phyloP scores from a whole-genome alignment of 2,329 filamentous ascomycete species.

The Venturia carpophila region DNA sequence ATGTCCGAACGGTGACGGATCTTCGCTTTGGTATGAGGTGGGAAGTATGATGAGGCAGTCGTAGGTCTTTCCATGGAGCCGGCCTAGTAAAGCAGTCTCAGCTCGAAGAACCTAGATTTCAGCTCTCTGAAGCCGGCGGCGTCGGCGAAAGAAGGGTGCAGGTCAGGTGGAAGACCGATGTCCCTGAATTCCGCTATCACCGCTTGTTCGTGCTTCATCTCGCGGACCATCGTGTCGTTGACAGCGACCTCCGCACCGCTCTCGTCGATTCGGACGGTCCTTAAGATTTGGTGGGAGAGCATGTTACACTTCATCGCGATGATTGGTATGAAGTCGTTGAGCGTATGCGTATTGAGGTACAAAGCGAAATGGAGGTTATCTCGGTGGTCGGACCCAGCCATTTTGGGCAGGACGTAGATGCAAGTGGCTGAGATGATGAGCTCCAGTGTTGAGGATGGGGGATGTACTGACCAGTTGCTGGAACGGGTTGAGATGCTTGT shows the following conservation, averaged over 20 bases:
- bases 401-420: neutral
- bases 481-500: neutral
- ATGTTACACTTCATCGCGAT: neutral
- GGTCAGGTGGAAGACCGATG: slow-evolving; percentile 1
- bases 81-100: neutral
- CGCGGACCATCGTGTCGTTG: neutral
- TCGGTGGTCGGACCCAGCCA: neutral
- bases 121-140: neutral
- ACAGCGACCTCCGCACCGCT: neutral
- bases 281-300: neutral
- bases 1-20: too few species aligned
- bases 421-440: neutral
- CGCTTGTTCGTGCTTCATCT: neutral
- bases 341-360: neutral
- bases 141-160: neutral
- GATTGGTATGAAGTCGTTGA: neutral
- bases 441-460: neutral
- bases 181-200: neutral
- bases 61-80: too few species aligned
- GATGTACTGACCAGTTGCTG: neutral
- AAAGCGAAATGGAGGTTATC: neutral
- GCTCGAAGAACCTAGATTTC: slow-evolving; percentile 7
- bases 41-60: too few species aligned
- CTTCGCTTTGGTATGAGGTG: too few species aligned
- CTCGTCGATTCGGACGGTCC: neutral